These are phyloP conservation scores for Myochromella boudieri DNA, from an alignment of 768 basidiomycete species.

Conservation along the genomic window DNA sequence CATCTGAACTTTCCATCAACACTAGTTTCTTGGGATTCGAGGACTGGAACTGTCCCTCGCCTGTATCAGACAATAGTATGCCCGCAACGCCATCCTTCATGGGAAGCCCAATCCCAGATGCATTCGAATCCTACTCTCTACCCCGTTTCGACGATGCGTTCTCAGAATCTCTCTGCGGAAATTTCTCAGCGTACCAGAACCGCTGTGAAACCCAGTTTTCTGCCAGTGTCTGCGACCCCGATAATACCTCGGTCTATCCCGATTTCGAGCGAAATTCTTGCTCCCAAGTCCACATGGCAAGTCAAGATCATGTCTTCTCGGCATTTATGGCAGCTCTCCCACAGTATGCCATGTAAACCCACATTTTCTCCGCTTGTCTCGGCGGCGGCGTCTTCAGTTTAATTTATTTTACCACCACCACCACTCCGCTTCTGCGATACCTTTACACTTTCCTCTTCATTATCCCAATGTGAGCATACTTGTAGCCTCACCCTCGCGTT, in stretches of 20 bases:
- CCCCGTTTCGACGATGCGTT: conserved; percentile 30
- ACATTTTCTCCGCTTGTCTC: conserved; percentile 10
- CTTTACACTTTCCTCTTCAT: neutral
- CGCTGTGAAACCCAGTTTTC: conserved; percentile 17
- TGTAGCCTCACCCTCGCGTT: conserved; percentile 11
- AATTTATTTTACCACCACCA: conserved; percentile 1
- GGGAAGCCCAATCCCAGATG: conserved; percentile 26
- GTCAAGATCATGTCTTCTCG: conserved; percentile 32
- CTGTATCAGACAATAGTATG: conserved; percentile 33
- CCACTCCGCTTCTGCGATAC: conserved; percentile 4
- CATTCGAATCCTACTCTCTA: conserved; percentile 28
- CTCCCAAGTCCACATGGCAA: conserved; percentile 23
- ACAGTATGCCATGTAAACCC: conserved; percentile 27
- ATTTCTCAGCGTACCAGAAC: conserved; percentile 20
- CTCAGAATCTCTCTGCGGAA: conserved; percentile 25
- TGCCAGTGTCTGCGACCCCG: conserved; percentile 14
- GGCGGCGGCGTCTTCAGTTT: conserved; percentile 1
- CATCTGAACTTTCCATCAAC: conserved; percentile 37
- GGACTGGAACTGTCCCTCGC: conserved; percentile 47
- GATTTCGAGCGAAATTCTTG: conserved; percentile 19
- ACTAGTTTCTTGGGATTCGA: conserved; percentile 34
- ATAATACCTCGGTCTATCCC: conserved; percentile 21
- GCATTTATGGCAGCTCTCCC: conserved; percentile 36
- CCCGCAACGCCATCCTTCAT: conserved; percentile 41
- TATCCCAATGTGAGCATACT: conserved; percentile 9